Percentiles rank a stretch among this genome's conserved stretches.
Evolutionary conservation across 495 filamentous ascomycete species (phyloP).

Genomic region (Lepidopterella palustris): DNA sequence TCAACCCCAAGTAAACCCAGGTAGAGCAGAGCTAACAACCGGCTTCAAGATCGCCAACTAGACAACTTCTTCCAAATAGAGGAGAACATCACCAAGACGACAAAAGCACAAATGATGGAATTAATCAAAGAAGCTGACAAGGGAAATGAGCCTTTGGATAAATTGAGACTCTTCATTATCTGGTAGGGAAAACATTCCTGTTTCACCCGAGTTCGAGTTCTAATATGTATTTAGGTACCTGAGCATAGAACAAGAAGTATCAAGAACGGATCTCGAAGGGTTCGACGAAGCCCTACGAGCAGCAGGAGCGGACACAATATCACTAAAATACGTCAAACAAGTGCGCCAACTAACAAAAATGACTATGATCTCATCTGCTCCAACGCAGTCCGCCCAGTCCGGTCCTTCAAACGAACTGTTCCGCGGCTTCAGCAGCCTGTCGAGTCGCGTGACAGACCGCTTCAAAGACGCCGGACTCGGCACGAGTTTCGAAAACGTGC

Average conservation of each 20-base stretch:
- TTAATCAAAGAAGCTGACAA: slow-evolving; percentile 74
- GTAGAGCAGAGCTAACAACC: background rate
- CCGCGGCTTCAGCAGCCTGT: slow-evolving; percentile 81
- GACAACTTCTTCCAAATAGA: slow-evolving; percentile 97
- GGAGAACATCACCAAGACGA: slow-evolving; percentile 88
- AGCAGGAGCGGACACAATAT: slow-evolving; percentile 64
- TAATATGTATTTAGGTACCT: slow-evolving; percentile 39
- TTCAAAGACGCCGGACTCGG: slow-evolving; percentile 85
- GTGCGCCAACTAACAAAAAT: slow-evolving; percentile 94
- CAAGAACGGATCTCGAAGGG: slow-evolving; percentile 69
- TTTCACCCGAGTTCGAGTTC: background rate
- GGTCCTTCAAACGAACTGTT: slow-evolving; percentile 69
- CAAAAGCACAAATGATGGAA: slow-evolving; percentile 82
- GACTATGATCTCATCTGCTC: slow-evolving; percentile 93
- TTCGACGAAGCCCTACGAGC: slow-evolving; percentile 81
- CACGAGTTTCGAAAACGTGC: slow-evolving; percentile 88
- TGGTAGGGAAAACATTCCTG: slow-evolving; percentile 46
- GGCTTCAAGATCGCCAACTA: slow-evolving; percentile 62
- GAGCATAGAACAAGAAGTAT: slow-evolving; percentile 86
- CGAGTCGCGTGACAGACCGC: slow-evolving; percentile 83
- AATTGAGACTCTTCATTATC: slow-evolving; percentile 89
- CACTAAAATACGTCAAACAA: slow-evolving; percentile 81
- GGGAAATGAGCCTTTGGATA: slow-evolving; percentile 78
- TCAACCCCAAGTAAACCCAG: background rate
- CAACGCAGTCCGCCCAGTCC: slow-evolving; percentile 58